Conservation (phyloP, 495 filamentous ascomycete species). For the Penicillium arizonense region DNA sequence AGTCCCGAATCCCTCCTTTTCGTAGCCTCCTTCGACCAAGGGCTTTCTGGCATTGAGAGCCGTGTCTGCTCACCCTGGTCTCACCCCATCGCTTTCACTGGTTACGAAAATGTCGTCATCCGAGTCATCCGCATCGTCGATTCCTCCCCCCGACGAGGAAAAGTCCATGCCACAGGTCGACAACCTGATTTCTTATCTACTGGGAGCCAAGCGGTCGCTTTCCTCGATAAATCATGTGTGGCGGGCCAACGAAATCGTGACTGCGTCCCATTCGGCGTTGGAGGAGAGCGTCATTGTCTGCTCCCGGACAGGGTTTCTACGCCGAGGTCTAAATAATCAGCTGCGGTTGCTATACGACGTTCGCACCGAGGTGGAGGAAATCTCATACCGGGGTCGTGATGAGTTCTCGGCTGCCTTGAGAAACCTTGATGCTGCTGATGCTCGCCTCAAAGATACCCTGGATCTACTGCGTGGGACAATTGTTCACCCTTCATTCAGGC, state of each 20-base stretch:
- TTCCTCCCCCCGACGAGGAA: slow-evolving; percentile 12
- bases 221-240: slow-evolving; percentile 82
- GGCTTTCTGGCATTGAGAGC: too few species aligned
- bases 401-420: slow-evolving; percentile 65
- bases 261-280: slow-evolving; percentile 67
- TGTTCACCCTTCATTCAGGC: slow-evolving; percentile 73
- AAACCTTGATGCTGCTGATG: slow-evolving; percentile 72
- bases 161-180: slow-evolving; percentile 52
- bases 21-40: background rate
- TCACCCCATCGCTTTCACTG: background rate
- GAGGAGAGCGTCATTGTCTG: slow-evolving; percentile 77
- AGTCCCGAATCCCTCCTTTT: background rate
- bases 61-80: too few species aligned
- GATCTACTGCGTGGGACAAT: slow-evolving; percentile 64
- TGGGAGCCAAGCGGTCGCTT: slow-evolving; percentile 86
- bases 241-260: slow-evolving; percentile 86
- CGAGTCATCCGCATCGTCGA: slow-evolving; percentile 29
- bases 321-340: slow-evolving; percentile 70
- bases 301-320: slow-evolving; percentile 76
- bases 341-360: slow-evolving; percentile 65
- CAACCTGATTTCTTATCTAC: slow-evolving; percentile 74
- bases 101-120: slow-evolving; percentile 31
- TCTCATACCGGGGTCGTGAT: slow-evolving; percentile 47
- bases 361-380: slow-evolving; percentile 57
- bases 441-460: slow-evolving; percentile 68